A percentile compares a stretch with the other conserved stretches of the same genome.
These are phyloP conservation scores for Ascocoryne sarcoides DNA, from an alignment of 2,329 filamentous ascomycete species.

Conservation along the genomic window DNA sequence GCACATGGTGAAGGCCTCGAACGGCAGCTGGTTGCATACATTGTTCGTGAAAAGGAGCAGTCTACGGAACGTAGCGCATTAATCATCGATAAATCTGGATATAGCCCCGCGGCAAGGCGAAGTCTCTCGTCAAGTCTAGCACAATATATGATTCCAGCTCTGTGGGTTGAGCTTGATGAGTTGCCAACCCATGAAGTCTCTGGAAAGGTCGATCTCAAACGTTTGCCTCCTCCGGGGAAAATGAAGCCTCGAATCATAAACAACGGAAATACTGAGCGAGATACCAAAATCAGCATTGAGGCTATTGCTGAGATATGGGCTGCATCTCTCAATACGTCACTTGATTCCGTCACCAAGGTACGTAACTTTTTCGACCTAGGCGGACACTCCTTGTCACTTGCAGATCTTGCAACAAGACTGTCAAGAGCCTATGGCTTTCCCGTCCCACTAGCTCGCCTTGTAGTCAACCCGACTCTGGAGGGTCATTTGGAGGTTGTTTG, in stretches of 20 bases:
- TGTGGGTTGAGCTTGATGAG: slow-evolving; percentile 66
- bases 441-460: slow-evolving; percentile 61
- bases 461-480: slow-evolving; percentile 60
- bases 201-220: slow-evolving; percentile 68
- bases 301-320: slow-evolving; percentile 67
- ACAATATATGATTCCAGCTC: slow-evolving; percentile 73
- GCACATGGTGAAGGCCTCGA: slow-evolving; percentile 70
- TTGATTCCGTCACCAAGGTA: slow-evolving; percentile 52
- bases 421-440: slow-evolving; percentile 64
- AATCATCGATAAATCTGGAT: slow-evolving; percentile 60
- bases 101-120: slow-evolving; percentile 60
- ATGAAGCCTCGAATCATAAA: slow-evolving; percentile 34
- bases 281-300: slow-evolving; percentile 57
- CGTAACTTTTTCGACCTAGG: slow-evolving; percentile 77
- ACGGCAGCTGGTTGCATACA: slow-evolving; percentile 66
- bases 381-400: slow-evolving; percentile 70
- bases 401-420: slow-evolving; percentile 63
- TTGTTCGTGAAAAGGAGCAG: slow-evolving; percentile 58
- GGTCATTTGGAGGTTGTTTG: slow-evolving; percentile 67
- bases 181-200: slow-evolving; percentile 71
- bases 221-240: slow-evolving; percentile 55
- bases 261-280: slow-evolving; percentile 38
- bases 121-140: slow-evolving; percentile 58
- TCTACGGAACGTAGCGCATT: slow-evolving; percentile 49
- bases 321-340: slow-evolving; percentile 55